Base-by-base conservation (phyloP, 2,329 filamentous ascomycete species). In the Pseudogymnoascus sp. region DNA sequence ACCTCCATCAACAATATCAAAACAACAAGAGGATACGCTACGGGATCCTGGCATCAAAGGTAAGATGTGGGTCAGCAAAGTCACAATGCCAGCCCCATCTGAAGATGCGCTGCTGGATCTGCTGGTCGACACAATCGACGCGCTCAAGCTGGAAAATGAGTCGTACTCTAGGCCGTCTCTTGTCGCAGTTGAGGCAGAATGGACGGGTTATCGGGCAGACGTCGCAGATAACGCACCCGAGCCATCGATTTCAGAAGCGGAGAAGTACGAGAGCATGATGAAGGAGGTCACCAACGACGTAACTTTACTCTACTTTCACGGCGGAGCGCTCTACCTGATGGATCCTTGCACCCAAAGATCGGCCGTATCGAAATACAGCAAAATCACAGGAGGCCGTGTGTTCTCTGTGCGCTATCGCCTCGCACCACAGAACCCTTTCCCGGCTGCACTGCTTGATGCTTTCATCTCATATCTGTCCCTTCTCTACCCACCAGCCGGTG, bases 41-140 rank as follows among this genome's bases (percentile, higher is more conserved):
- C 84, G 79, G 63, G 88, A 89, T 61, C 82, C 82, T 0, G 86
- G 84, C 0, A 79, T 96, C 71, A 92, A 90, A 72, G 91, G 91
- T 3, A 84, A 83, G 50, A 85, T 95, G 67, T 97, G 93, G 93
- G 81, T 96, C 24, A 88, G 87, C 70, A 89, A 85, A 62, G 87
- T 89, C 43, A 83, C 82, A 0, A 77, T 91, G n/a, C 83, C 85
- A 0, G 76, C 77, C 2, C 89, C 87, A 0, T 78, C 83, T 0
- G 80, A 76, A 59, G 63, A 84, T 78, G 69, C 82, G 79, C 72
- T 87, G 14, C 76, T 82, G 12, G 81, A 88, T 50, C 78, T 81
- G 1, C 70, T 92, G 26, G 77, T 85, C 66, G 75, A 76, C 33
- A 82, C 82, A 3, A 84, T 92, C 53, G 78, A 84, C 26, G 78